Evolutionary conservation across 441 rosid genomes (phyloP).

Genomic region (Jatropha multifida): DNA sequence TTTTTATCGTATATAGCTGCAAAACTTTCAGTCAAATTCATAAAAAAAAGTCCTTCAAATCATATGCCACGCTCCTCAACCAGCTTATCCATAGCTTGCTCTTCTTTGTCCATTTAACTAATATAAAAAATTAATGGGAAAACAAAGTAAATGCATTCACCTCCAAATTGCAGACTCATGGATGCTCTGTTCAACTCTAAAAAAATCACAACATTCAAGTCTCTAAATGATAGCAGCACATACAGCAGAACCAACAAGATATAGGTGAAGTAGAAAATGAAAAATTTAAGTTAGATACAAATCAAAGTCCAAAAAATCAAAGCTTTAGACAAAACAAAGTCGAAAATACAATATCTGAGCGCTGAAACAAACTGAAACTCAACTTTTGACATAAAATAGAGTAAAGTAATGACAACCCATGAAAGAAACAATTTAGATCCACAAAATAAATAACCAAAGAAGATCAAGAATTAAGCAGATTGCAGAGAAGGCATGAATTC

Average conservation of each 20-base stretch:
- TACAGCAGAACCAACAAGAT: background rate
- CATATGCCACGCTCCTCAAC: too few relatives aligned
- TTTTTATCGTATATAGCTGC: too few relatives aligned
- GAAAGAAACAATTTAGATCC: conserved; percentile 3
- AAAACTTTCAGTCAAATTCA: too few relatives aligned
- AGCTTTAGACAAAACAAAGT: background rate
- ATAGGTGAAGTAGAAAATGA: background rate
- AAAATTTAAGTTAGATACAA: background rate
- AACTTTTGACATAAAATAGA: background rate
- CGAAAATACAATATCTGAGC: conserved; percentile 14
- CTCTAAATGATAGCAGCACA: too few relatives aligned
- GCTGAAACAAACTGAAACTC: background rate
- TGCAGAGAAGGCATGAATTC: background rate
- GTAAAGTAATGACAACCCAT: background rate
- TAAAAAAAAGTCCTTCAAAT: too few relatives aligned
- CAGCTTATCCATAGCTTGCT: too few relatives aligned
- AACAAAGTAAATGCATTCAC: too few relatives aligned
- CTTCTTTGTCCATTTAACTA: too few relatives aligned
- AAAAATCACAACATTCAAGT: too few relatives aligned
- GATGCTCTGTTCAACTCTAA: too few relatives aligned
- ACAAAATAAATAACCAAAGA: background rate
- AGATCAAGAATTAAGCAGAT: background rate
- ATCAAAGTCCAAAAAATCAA: background rate
- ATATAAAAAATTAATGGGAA: too few relatives aligned
- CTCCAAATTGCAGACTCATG: too few relatives aligned